Evolutionary conservation across 1,284 basidiomycete genomes (phyloP), one percentile per base, ranked within the genome.

Genomic region (Austroboletus olivaceoglutinosus): DNA sequence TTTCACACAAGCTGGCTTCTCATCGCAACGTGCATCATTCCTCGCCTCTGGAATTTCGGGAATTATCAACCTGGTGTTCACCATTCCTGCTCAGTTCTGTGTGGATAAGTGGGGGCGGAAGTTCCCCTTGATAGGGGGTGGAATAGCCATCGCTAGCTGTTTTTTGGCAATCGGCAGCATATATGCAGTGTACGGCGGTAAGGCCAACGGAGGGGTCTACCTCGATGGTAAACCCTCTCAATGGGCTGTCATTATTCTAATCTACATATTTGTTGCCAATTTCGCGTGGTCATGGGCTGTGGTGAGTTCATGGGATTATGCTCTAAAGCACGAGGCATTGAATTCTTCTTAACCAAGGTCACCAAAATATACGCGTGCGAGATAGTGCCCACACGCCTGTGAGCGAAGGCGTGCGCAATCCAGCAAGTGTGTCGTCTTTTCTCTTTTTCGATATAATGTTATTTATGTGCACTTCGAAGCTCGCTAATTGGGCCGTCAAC

Each of bases 31-130:
- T 33, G 72, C 77, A 8, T 73, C 76, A 1, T 80, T 81, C 62
- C 65, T 81, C 23, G 77, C 79, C 0, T 77, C 76, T 8, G 80
- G 78, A 9, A 70, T 81, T 10, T 77, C 77, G 4, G 80, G 78
- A 34, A 65, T 81, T 39, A 60, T 78, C 33, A 76, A 74, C 51
- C 55, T 80, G n/a, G 67, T 64, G 13, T 68, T 70, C 46, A 78
- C 76, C 10, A 68, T 76, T 44, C 60, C 67, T 6, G 67, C 72
- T 16, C 76, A 75, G 52, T 54, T 72, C 34, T 73, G 67, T 50
- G 69, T 73, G 16, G 77, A 80, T 50, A 71, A 65, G 51, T 78
- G 76, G 71, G 73, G 73, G 0, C 70, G 80, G 18, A 73, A 70
- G n/a, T 63, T 73, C 1, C 69, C 76, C 5, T 69, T 72, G 59